Evolutionary conservation across 1,139 yeast species (phyloP), one percentile per base, ranked within the genome.

Genomic region (Taphrina betulina): DNA sequence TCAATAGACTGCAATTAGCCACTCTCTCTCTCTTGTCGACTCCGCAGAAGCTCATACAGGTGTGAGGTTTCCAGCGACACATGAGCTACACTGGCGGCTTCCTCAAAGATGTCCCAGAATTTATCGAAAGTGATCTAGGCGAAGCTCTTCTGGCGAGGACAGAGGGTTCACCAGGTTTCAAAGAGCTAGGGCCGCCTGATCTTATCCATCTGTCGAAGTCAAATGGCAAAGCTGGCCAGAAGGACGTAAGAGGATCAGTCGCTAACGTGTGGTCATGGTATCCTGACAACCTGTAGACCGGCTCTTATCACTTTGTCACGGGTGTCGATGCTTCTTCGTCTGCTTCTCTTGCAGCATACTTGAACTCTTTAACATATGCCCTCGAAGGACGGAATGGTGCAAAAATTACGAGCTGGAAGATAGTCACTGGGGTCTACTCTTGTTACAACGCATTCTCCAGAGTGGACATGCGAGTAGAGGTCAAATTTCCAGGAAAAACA

Each of bases 131-230:
- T 34, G 73, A 68, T 19, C 69, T 73, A 5, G 81, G 81, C 1
- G 75, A 75, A 57, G 77, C 82, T 31, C 66, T 80, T 56, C 73
- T 71, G 41, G 78, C 78, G 54, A 72, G 85, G 55, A 72, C 78
- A 26, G 65, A 68, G 24, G 70, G 74, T 37, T 67, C 79, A 44
- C 65, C 71, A n/a, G 69, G 75, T 20, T 79, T 78, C 63, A 75
- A 73, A 57, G 79, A 78, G 46, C 67, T 92, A 54, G 98, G 98
- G 0, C 95, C 96, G 0, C 90, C 96, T 4, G 97, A 92, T 72
- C 74, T 92, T 62, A 85, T 95, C 52, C 95, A 86, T 66, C 66
- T 81, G 23, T 72, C 83, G 29, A 76, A 74, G 56, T 63, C 65
- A 7, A 63, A 65, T 44, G 78, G 78, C 56, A 78, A 80, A 57